A percentile compares a stretch with the other conserved stretches of the same genome.
Conservation (phyloP, 495 filamentous ascomycete species). For the Penicillium roqueforti region DNA sequence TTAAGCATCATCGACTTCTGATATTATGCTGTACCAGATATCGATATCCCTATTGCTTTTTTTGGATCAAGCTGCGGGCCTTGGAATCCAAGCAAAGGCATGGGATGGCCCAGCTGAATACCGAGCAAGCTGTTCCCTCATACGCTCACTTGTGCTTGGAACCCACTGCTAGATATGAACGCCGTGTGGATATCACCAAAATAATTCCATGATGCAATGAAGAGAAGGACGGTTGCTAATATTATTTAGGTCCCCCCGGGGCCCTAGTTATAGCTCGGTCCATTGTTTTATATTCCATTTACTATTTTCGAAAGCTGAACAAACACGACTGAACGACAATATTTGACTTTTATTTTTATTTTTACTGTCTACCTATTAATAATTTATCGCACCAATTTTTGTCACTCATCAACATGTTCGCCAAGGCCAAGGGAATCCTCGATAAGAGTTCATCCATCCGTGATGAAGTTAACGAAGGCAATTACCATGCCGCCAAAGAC, state of each 20-base stretch:
- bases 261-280: neutral
- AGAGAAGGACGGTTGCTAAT: neutral
- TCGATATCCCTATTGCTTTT: conserved; percentile 1
- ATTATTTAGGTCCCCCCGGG: conserved; percentile 12
- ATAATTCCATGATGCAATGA: conserved; percentile 25
- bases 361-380: neutral
- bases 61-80: conserved; percentile 12
- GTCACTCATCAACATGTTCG: conserved; percentile 17
- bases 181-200: conserved; percentile 7
- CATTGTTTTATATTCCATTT: neutral
- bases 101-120: conserved; percentile 3
- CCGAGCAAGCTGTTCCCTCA: neutral
- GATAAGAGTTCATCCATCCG: conserved; percentile 11
- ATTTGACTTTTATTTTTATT: conserved; percentile 1
- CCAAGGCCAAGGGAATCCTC: conserved; percentile 11
- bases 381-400: neutral
- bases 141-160: neutral
- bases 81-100: conserved; percentile 6
- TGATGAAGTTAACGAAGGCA: conserved; percentile 10
- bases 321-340: conserved; percentile 4
- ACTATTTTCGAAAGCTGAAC: neutral
- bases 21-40: conserved; percentile 5
- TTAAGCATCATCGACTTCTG: conserved; percentile 29
- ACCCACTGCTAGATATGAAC: neutral
- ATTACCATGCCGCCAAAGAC: conserved; percentile 13